Evolutionary conservation across 2,329 filamentous ascomycete species (phyloP), one percentile per base, ranked within the genome.

Genomic region (Fusarium globosum): DNA sequence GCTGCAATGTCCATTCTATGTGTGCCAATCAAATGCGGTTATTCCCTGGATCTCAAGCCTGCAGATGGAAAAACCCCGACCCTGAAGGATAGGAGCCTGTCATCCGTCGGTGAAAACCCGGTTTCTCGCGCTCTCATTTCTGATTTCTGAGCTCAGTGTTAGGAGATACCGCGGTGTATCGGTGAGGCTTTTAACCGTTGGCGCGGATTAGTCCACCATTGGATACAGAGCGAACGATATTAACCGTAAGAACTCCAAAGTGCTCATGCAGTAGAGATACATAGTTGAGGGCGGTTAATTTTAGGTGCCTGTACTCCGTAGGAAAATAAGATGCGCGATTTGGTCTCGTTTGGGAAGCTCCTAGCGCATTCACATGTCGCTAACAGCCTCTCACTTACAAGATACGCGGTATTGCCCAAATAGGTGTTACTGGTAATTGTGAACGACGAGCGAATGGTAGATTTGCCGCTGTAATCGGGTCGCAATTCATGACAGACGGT

Each of bases 381-480:
- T 65, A 57, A 16, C 36, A 55, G 39, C 26, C 35, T 64, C 21
- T 65, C 28, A 35, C 43, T 51, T 16, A 68, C 60, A 30, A 65
- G 45, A 61, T 57, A 49, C 46, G 51, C 55, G 72, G 66, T 65
- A 60, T 68, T 66, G 35, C 69, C 66, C 42, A 43, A 61, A 63
- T 33, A 38, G 57, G 67, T 55, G 35, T 36, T 61, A 52, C 20
- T 52, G 46, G 11, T 38, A 8, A 8, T 42, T 23, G 16, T 33
- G 30, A 53, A 52, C 23, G 33, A 35, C 39, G 71, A 60, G 61
- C 57, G 64, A 61, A 69, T 65, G 49, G 64, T 46, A 43, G 28
- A 51, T 69, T 66, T 66, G 39, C 14, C 45, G 59, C 39, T 52
- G 74, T 72, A 75, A 75, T 72, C 48, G 55, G 71, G 73, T 77